phyloP scores from a whole-genome alignment of 495 filamentous ascomycete species.

The Trichoderma virens region DNA sequence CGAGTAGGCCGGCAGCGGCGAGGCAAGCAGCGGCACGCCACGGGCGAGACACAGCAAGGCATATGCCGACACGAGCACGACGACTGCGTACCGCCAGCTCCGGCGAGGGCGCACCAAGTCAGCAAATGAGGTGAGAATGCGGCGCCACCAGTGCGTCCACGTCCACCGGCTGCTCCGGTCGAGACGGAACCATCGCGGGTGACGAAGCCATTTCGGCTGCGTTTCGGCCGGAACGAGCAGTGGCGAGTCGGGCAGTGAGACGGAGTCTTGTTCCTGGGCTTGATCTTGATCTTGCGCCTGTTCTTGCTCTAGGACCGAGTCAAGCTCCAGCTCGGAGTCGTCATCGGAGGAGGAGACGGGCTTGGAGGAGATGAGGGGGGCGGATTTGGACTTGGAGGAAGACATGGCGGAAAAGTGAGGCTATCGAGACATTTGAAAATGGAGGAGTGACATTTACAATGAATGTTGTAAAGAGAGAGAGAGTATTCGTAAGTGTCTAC shows the following conservation, averaged over 20 bases:
- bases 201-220: neutral
- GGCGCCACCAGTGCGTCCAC: neutral
- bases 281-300: too few relatives aligned
- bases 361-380: neutral
- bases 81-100: slow-evolving; percentile 24
- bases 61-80: slow-evolving; percentile 19
- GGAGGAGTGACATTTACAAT: too few relatives aligned
- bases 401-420: neutral
- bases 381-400: neutral
- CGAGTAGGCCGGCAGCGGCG: slow-evolving; percentile 37
- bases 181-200: neutral
- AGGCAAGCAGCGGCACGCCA: slow-evolving; percentile 34
- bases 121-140: neutral
- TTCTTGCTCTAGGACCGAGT: neutral
- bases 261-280: neutral
- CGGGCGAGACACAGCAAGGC: slow-evolving; percentile 32
- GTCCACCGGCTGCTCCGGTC: neutral
- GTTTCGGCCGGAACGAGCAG: neutral
- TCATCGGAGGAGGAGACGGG: neutral
- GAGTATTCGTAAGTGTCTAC: neutral
- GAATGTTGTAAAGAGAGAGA: neutral
- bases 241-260: neutral
- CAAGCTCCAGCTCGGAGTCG: neutral
- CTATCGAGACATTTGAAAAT: neutral
- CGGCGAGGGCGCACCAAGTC: neutral